These are phyloP conservation scores for Saccharomyces hybrid DNA, from an alignment of 1,139 yeast species.

Conservation along the genomic window DNA sequence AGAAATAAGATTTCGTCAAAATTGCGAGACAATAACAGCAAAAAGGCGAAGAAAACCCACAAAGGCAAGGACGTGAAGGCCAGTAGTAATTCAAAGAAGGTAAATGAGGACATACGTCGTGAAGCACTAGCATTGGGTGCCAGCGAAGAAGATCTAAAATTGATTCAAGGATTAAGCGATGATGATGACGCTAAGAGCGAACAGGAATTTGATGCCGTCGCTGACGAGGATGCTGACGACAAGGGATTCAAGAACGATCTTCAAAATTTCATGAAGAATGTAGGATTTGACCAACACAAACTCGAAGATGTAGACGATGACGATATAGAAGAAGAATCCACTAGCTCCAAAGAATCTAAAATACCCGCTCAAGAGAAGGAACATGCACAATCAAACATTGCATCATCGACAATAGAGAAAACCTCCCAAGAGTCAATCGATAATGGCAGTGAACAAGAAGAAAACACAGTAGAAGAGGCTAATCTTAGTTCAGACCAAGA, in stretches of 20 bases:
- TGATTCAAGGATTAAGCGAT: conserved; percentile 46
- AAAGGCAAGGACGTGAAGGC: conserved; percentile 14
- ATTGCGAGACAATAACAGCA: conserved; percentile 26
- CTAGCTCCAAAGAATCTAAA: conserved; percentile 16
- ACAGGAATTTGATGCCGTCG: conserved; percentile 46
- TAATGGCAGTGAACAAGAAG: conserved; percentile 20
- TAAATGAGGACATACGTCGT: conserved; percentile 45
- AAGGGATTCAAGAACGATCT: conserved; percentile 50
- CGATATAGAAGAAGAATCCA: conserved; percentile 21
- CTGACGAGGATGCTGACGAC: conserved; percentile 38
- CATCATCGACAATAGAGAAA: conserved; percentile 8
- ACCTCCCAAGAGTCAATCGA: conserved; percentile 16
- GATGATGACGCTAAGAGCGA: conserved; percentile 53
- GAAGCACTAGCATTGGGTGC: conserved; percentile 74
- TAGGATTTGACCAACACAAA: conserved; percentile 46
- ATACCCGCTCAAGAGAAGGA: conserved; percentile 23
- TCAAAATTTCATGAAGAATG: conserved; percentile 54
- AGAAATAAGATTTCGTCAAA: conserved; percentile 47
- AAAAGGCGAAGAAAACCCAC: conserved; percentile 18
- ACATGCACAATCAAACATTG: conserved; percentile 14
- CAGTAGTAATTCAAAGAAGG: conserved; percentile 5
- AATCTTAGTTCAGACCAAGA: conserved; percentile 5
- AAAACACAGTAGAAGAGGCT: conserved; percentile 15
- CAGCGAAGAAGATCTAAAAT: conserved; percentile 55
- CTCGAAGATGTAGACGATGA: conserved; percentile 24